A percentile compares a stretch with the other conserved stretches of the same genome.
Evolutionary conservation across 2,329 filamentous ascomycete species (phyloP).

Genomic region (Aspergillus fumigatus): DNA sequence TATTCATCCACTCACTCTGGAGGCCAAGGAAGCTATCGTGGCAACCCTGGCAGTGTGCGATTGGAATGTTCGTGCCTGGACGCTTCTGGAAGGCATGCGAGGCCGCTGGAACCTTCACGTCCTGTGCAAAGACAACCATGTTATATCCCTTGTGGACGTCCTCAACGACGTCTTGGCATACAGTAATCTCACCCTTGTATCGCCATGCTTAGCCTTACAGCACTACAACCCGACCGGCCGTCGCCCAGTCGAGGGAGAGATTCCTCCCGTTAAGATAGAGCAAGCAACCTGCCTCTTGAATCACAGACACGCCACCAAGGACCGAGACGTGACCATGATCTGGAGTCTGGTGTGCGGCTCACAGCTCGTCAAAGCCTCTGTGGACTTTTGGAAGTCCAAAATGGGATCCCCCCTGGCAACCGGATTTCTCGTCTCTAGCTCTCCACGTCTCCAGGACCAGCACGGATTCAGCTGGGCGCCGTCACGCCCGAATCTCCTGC

Average conservation of each 20-base stretch:
- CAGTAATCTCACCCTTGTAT: neutral
- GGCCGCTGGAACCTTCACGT: slow-evolving; percentile 8
- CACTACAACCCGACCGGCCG: slow-evolving; percentile 1
- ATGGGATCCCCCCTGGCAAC: neutral
- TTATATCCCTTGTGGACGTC: slow-evolving; percentile 3
- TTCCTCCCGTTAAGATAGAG: neutral
- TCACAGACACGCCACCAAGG: slow-evolving; percentile 18
- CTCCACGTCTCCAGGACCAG: neutral
- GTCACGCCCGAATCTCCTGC: slow-evolving; percentile 9
- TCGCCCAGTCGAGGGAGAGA: too few relatives aligned
- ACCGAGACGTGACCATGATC: slow-evolving; percentile 17
- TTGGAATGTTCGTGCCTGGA: slow-evolving; percentile 26
- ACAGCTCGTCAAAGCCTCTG: slow-evolving; percentile 1
- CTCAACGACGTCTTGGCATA: neutral
- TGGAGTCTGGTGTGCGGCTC: slow-evolving; percentile 16
- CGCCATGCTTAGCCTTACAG: slow-evolving; percentile 4
- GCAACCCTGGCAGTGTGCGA: slow-evolving; percentile 19
- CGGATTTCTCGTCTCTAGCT: slow-evolving; percentile 6
- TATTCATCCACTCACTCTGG: slow-evolving; percentile 9
- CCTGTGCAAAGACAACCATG: slow-evolving; percentile 11
- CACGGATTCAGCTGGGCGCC: slow-evolving; percentile 8
- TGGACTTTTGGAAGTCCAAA: slow-evolving; percentile 5
- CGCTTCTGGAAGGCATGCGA: slow-evolving; percentile 20
- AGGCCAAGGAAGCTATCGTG: slow-evolving; percentile 13
- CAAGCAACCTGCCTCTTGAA: slow-evolving; percentile 17